phyloP scores from a whole-genome alignment of 805 yeast species.

The Starmerella apis region DNA sequence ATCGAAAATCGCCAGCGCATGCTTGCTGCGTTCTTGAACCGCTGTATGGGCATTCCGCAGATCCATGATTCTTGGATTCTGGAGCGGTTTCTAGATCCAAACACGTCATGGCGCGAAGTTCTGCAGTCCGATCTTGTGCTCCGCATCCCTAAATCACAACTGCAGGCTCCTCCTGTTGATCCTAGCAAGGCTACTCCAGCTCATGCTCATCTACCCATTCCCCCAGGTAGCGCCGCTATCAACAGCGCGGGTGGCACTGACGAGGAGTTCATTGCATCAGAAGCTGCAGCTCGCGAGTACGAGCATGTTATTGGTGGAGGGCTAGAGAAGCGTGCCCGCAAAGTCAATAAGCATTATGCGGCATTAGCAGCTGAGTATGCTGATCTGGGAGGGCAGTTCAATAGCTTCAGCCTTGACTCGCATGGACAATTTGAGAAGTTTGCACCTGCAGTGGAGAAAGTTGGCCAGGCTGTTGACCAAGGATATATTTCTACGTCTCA shows the following conservation, averaged over 20 bases:
- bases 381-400: conserved; percentile 64
- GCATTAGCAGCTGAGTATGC: conserved; percentile 56
- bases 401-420: conserved; percentile 48
- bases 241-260: conserved; percentile 14
- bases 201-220: conserved; percentile 54
- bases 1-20: conserved; percentile 65
- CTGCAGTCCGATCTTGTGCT: conserved; percentile 46
- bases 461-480: conserved; percentile 78
- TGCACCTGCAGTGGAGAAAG: conserved; percentile 58
- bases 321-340: conserved; percentile 49
- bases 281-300: conserved; percentile 39
- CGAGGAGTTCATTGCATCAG: conserved; percentile 23
- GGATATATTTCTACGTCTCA: conserved; percentile 42
- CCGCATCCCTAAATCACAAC: conserved; percentile 42
- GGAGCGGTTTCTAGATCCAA: conserved; percentile 73
- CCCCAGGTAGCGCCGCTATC: conserved; percentile 37
- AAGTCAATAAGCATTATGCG: conserved; percentile 44
- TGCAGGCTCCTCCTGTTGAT: conserved; percentile 52
- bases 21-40: conserved; percentile 64
- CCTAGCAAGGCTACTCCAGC: conserved; percentile 49
- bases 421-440: conserved; percentile 26
- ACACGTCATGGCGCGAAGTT: conserved; percentile 73
- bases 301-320: conserved; percentile 38
- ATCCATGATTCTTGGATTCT: conserved; percentile 54
- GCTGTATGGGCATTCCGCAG: conserved; percentile 51